Base-by-base conservation (phyloP, 2,329 filamentous ascomycete genomes). In the Xenoacremonium recifei region DNA sequence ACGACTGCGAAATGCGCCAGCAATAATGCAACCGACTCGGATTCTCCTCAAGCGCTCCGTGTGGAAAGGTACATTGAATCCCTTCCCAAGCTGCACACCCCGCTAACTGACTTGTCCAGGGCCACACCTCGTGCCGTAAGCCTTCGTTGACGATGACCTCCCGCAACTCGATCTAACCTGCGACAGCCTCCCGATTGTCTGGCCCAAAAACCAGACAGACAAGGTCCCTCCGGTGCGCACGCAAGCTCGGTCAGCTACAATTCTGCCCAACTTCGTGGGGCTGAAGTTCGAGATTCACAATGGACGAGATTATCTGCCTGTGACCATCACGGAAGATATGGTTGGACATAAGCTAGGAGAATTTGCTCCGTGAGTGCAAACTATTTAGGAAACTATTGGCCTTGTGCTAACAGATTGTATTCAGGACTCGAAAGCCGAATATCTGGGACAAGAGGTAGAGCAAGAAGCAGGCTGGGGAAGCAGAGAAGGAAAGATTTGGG, bases 311-410 rank as follows among this genome's bases (percentile, higher is more conserved):
- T 96, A 96, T 67, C 71, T 85, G 56, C 87, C 93, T 54, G 77
- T 96, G 40, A 77, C 76, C 52, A 87, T 96, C 50, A 95, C 90
- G 13, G 91, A 96, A 65, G 88, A 96, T 60, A 96, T 96, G 91
- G 91, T 96, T 37, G 91, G 91, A 40, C 87, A 93, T 68, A 96
- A 96, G 71, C 76, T 96, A 54, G 91, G 91, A 57, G 91, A 96
- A 70, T 96, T 96, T 65, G 84, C 89, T 49, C 74, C 81, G 90
- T 96, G 79, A 60, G 89, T 81, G 37, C 32, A 9, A 35, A n/a
- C 13, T 5, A 10, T 3, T 6, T 27, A 21, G 12, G n/a, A 2
- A 17, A 11, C 15, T 4, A 20, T 18, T n/a, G 3, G 38, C 12
- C 0, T n/a, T 25, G 9, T 19, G 17, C 47, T 53, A 36, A 58